Conservation (phyloP, 768 basidiomycete genomes). For the Mycena polygramma region DNA sequence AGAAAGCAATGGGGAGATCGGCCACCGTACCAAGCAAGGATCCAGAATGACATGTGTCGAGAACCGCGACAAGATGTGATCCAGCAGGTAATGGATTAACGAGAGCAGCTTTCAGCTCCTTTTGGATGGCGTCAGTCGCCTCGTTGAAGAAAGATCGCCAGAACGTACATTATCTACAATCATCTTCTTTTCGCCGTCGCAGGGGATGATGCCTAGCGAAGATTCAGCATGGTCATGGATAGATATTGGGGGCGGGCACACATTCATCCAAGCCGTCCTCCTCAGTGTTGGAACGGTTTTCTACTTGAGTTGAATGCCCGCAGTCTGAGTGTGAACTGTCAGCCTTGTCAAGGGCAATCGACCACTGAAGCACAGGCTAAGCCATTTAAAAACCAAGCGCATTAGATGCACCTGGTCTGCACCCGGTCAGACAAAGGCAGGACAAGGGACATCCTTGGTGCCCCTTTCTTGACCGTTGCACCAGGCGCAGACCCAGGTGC, state of each 20-base stretch:
- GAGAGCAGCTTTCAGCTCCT: slow-evolving; percentile 16
- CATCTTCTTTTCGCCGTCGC: slow-evolving; percentile 6
- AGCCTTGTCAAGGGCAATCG: too few relatives aligned
- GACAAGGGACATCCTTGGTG: too few relatives aligned
- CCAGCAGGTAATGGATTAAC: slow-evolving; percentile 9
- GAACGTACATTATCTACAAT: slow-evolving; percentile 18
- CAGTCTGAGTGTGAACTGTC: background rate
- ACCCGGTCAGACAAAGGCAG: too few relatives aligned
- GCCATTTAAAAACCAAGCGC: too few relatives aligned
- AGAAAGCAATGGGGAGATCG: background rate
- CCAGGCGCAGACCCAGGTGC: too few relatives aligned
- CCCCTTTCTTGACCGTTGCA: too few relatives aligned
- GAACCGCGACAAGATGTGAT: slow-evolving; percentile 17
- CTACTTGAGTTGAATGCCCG: slow-evolving; percentile 14
- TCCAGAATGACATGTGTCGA: slow-evolving; percentile 25
- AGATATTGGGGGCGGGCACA: background rate
- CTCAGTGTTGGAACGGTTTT: slow-evolving; percentile 2
- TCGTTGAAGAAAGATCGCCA: background rate
- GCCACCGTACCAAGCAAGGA: slow-evolving; percentile 11
- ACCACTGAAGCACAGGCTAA: background rate
- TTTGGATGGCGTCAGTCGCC: background rate
- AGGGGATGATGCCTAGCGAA: slow-evolving; percentile 15
- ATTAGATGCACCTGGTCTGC: background rate
- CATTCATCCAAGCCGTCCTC: slow-evolving; percentile 14
- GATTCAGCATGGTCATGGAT: background rate